Conservation (phyloP, 371 early-diverging fungal species). For the Circinella minor region DNA sequence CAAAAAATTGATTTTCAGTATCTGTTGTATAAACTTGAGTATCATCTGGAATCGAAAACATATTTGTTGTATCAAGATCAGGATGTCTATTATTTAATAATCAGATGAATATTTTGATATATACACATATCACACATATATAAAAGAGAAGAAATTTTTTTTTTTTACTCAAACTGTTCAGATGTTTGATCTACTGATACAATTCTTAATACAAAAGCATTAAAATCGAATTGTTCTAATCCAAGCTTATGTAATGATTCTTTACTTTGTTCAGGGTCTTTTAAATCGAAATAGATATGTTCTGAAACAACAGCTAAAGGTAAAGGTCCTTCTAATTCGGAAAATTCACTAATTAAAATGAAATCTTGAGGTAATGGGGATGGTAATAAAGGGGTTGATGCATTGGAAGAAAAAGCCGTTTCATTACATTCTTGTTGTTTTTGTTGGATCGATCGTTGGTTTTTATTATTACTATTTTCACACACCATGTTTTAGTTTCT, state of each 20-base stretch:
- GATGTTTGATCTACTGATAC: conserved; percentile 58
- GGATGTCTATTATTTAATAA: conserved; percentile 11
- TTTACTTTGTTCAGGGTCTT: conserved; percentile 13
- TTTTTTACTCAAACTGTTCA: conserved; percentile 35
- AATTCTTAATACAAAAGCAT: conserved; percentile 61
- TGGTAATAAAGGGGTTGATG: not conserved
- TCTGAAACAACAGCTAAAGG: conserved; percentile 56
- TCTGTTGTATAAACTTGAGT: conserved; percentile 63
- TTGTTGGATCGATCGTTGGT: not conserved
- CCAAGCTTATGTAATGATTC: conserved; percentile 26
- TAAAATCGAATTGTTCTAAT: conserved; percentile 49
- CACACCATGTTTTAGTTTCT: not conserved
- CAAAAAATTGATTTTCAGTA: conserved; percentile 53
- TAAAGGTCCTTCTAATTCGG: conserved; percentile 63
- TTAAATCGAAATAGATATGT: conserved; percentile 38
- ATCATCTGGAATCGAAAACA: conserved; percentile 64
- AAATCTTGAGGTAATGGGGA: conserved; percentile 41
- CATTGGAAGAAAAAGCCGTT: not conserved
- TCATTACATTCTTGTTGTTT: not conserved
- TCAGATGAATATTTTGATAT: no score
- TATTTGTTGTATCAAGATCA: conserved; percentile 11
- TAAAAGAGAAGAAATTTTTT: not conserved
- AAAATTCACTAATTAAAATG: conserved; percentile 64
- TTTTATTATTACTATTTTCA: not conserved
- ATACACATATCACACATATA: not conserved